Evolutionary conservation across 1,284 basidiomycete genomes (phyloP).

Genomic region (Ceratobasidium sp.): DNA sequence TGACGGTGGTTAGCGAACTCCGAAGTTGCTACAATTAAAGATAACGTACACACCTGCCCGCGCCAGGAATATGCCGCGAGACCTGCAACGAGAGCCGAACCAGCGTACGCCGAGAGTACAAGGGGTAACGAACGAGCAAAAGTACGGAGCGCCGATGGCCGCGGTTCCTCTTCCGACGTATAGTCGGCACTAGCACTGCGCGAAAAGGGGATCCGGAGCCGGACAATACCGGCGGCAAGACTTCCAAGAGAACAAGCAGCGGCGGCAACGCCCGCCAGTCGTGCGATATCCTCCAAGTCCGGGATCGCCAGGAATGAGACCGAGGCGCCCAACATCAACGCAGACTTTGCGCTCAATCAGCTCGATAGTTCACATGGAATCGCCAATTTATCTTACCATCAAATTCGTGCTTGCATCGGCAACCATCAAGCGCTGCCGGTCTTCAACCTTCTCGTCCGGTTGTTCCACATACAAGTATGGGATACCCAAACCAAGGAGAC

Average conservation of each 20-base stretch:
- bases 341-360: conserved; percentile 34
- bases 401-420: conserved; percentile 46
- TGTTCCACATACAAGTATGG: conserved; percentile 48
- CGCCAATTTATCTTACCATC: conserved; percentile 37
- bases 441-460: conserved; percentile 36
- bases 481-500: conserved; percentile 48
- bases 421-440: conserved; percentile 42
- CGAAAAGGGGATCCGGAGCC: conserved; percentile 30
- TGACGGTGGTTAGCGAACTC: conserved; percentile 31
- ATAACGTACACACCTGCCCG: conserved; percentile 45
- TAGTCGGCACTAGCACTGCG: conserved; percentile 1
- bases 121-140: conserved; percentile 42
- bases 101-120: conserved; percentile 43
- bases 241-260: conserved; percentile 40
- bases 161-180: conserved; percentile 23
- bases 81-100: conserved; percentile 42
- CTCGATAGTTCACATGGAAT: conserved; percentile 15
- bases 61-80: conserved; percentile 43
- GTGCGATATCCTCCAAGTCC: conserved; percentile 46
- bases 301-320: conserved; percentile 48
- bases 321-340: conserved; percentile 45
- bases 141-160: conserved; percentile 41
- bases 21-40: conserved; percentile 9
- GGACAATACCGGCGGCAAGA: conserved; percentile 40
- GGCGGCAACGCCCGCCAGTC: conserved; percentile 40